phyloP scores from a whole-genome alignment of 306 rosid genomes.

The Quercus glauca region DNA sequence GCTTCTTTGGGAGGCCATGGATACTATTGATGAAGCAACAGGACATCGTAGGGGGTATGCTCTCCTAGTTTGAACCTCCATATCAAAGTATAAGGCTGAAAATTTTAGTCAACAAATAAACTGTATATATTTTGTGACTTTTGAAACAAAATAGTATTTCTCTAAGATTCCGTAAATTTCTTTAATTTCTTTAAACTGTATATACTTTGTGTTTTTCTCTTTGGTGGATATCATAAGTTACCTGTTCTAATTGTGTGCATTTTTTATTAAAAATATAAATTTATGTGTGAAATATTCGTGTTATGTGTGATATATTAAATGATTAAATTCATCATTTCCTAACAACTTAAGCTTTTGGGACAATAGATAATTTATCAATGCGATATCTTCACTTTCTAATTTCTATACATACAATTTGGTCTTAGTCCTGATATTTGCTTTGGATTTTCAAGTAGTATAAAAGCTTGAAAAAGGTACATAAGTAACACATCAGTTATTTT shows the following conservation, averaged over 20 bases:
- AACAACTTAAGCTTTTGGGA: no score
- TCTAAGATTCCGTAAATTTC: not conserved
- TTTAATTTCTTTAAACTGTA: not conserved
- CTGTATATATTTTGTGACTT: not conserved
- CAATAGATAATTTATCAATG: no score
- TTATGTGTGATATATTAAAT: not conserved
- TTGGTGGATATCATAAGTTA: not conserved
- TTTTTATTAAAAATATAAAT: not conserved
- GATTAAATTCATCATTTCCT: no score
- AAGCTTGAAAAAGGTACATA: not conserved
- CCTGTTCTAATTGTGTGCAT: not conserved
- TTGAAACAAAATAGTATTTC: conserved; percentile 5
- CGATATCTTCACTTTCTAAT: not conserved
- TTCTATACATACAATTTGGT: not conserved
- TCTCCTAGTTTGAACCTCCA: not conserved
- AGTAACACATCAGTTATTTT: not conserved
- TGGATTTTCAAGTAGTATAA: not conserved
- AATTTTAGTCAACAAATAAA: not conserved
- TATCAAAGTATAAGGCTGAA: not conserved
- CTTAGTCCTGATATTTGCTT: not conserved
- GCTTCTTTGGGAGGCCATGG: conserved; percentile 83
- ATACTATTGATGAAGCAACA: conserved; percentile 60
- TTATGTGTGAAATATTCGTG: not conserved
- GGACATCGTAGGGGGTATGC: conserved; percentile 77
- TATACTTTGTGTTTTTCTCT: not conserved